A percentile compares a stretch with the other conserved stretches of the same genome.
Conservation (phyloP, 2,329 filamentous ascomycete genomes). For the Trichoderma arundinaceum region DNA sequence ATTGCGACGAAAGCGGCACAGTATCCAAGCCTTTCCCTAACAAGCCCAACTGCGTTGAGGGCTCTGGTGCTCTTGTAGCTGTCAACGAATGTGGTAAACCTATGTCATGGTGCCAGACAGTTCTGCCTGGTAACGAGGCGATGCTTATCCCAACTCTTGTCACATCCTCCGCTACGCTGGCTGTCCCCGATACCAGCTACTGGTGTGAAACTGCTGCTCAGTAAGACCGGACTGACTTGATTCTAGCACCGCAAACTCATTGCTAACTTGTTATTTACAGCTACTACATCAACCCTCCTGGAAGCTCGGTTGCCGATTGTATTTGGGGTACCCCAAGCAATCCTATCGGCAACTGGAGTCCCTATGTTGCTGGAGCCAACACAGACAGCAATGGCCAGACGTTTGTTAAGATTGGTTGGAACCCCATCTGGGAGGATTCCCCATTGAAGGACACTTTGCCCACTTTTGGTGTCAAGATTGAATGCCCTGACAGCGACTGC, state of each 20-base stretch:
- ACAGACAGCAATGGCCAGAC: constrained; percentile 68
- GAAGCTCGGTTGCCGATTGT: constrained; percentile 67
- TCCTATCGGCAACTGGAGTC: constrained; percentile 75
- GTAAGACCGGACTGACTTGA: constrained; percentile 52
- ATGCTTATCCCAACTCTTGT: constrained; percentile 84
- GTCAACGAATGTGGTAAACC: constrained; percentile 67
- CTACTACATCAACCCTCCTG: constrained; percentile 80
- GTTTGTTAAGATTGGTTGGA: constrained; percentile 77
- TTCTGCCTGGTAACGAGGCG: constrained; percentile 77
- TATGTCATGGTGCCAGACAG: constrained; percentile 79
- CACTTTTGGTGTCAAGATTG: constrained; percentile 71
- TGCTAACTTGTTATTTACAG: constrained; percentile 45
- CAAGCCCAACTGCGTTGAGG: constrained; percentile 72
- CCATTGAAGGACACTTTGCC: constrained; percentile 63
- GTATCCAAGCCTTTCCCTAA: constrained; percentile 72
- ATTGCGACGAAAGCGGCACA: constrained; percentile 69
- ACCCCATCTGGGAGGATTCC: constrained; percentile 71
- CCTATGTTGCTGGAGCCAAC: constrained; percentile 79
- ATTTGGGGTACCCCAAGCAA: constrained; percentile 70
- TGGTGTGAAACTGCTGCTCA: constrained; percentile 77
- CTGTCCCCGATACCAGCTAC: constrained; percentile 72
- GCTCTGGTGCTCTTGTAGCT: constrained; percentile 67
- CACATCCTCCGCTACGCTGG: constrained; percentile 60
- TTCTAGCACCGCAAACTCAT: neutral
- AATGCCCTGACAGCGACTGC: constrained; percentile 69